Conservation (phyloP, 2,329 filamentous ascomycete genomes). For the Beauveria brongniartii region DNA sequence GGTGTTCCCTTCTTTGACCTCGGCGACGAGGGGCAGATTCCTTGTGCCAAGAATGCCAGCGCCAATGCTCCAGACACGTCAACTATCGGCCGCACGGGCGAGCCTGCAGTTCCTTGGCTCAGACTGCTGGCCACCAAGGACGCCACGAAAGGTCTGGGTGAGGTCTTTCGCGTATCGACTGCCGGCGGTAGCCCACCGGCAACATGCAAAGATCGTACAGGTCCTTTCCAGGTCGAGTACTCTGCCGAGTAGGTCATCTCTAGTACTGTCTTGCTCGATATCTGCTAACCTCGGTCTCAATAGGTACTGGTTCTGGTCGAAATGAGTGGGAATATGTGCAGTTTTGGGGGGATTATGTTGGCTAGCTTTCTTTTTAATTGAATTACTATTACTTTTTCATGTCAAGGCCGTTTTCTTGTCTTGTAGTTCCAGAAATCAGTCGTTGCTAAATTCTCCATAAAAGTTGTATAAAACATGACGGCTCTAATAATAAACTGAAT, state of each 20-base stretch:
- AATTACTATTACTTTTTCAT: background rate
- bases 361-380: background rate
- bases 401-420: too few species aligned
- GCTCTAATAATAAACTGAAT: too few species aligned
- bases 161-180: conserved; percentile 79
- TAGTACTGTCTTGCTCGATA: background rate
- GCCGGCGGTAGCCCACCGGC: conserved; percentile 70
- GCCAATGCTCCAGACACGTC: conserved; percentile 56
- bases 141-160: conserved; percentile 56
- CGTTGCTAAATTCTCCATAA: background rate
- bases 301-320: conserved; percentile 7
- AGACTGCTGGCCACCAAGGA: conserved; percentile 50
- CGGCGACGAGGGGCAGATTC: conserved; percentile 48
- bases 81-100: conserved; percentile 49
- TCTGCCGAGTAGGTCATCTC: conserved; percentile 66
- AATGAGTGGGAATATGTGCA: background rate
- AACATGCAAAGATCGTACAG: conserved; percentile 58
- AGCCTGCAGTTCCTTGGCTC: conserved; percentile 72
- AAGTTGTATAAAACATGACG: background rate
- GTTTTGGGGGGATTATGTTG: background rate
- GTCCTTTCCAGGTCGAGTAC: conserved; percentile 68
- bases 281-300: background rate
- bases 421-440: too few species aligned
- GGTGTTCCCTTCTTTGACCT: conserved; percentile 77
- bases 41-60: conserved; percentile 54